Evolutionary conservation across 1,284 basidiomycete genomes (phyloP), one percentile per base, ranked within the genome.

Genomic region (Ceratobasidium sp.): DNA sequence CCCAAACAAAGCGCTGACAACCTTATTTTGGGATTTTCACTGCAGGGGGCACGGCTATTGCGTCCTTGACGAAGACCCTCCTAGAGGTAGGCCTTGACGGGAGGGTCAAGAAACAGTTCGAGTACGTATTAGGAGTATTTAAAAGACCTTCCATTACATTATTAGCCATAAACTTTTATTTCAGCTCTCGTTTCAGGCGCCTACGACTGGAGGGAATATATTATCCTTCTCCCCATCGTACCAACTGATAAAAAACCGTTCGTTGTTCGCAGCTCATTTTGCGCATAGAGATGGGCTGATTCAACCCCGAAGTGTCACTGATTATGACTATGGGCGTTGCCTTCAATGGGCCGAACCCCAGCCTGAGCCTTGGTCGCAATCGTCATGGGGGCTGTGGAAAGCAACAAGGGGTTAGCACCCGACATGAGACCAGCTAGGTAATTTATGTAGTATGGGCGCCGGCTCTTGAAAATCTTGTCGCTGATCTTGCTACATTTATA

Each of bases 381-480:
- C 3, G 19, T 27, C 22, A 34, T 31, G 16, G 61, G 39, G 29
- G 61, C 41, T 27, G 24, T 63, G 19, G 61, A 63, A 39, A 63
- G 19, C 22, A 63, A 19, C 0, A 9, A 39, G 8, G 39, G 61
- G 8, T 13, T 63, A 19, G 61, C 61, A 13, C 11, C 46, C 1
- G 61, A 63, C 46, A n/a, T 63, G 8, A 63, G 46, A 46, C 61
- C 61, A 14, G 5, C 41, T 29, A 31, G 61, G 61, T 24, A 46
- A 22, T 13, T 54, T 13, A 13, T 39, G 11, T 24, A 4, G 14
- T 3, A 5, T 3, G 16, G 14, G 19, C 13, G 19, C 24, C 19
- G 14, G n/a, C n/a, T n/a, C 1, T 54, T 9, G 51, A 13, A 24
- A 34, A 34, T 6, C 31, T 5, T 19, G 13, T 24, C 3, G 51